Evolutionary conservation across 352 stramenopile genomes (phyloP).

Genomic region (Phytopythium boreale): DNA sequence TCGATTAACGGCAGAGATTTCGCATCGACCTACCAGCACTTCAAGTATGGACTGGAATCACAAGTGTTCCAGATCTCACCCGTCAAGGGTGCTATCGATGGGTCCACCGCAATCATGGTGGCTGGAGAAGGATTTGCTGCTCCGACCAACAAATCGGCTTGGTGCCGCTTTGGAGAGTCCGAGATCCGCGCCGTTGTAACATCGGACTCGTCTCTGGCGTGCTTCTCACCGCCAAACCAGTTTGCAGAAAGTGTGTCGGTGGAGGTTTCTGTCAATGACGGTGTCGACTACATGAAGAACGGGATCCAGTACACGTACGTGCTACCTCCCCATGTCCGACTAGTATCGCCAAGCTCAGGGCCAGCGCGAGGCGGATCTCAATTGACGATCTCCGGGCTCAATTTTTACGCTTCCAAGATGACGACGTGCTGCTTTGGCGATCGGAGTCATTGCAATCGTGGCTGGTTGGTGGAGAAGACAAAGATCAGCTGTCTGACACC

Average conservation of each 20-base stretch:
- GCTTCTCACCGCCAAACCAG: constrained; percentile 29
- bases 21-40: constrained; percentile 34
- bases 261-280: constrained; percentile 84
- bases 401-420: constrained; percentile 56
- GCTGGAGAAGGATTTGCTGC: constrained; percentile 35
- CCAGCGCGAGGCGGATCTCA: constrained; percentile 49
- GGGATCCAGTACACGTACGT: constrained; percentile 62
- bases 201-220: constrained; percentile 36
- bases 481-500: constrained; percentile 32
- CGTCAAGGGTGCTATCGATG: constrained; percentile 37
- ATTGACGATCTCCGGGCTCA: constrained; percentile 44
- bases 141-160: constrained; percentile 12
- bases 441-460: constrained; percentile 29
- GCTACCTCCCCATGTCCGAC: constrained; percentile 36
- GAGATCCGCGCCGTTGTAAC: constrained; percentile 37
- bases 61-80: constrained; percentile 46
- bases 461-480: constrained; percentile 29
- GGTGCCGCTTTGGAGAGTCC: constrained; percentile 47
- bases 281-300: constrained; percentile 85
- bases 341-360: constrained; percentile 40
- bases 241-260: constrained; percentile 39
- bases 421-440: constrained; percentile 65
- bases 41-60: constrained; percentile 43
- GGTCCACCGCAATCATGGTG: constrained; percentile 57
- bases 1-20: constrained; percentile 82